These are phyloP conservation scores for Flaveria robusta DNA, from an alignment of 129 eudicot genomes.

Conservation along the genomic window DNA sequence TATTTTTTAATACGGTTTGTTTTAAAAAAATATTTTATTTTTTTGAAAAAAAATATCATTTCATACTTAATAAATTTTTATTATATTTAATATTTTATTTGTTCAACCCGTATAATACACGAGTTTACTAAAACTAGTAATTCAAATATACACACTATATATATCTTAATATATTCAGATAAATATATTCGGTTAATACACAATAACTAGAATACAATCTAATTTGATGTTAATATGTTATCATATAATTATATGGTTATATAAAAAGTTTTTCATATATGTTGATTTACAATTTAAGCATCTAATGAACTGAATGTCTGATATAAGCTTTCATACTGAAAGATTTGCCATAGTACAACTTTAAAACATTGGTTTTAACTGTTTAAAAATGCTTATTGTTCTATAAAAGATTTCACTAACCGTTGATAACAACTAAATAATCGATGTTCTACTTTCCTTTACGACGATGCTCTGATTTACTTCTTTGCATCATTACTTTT, in stretches of 20 bases:
- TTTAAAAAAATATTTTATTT: no score
- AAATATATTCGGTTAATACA: background rate
- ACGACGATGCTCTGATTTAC: constrained; percentile 34
- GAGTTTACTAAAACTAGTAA: no score
- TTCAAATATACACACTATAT: no score
- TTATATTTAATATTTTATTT: no score
- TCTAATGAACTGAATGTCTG: constrained; percentile 10
- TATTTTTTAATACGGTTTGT: no score
- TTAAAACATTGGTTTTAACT: background rate
- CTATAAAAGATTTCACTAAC: constrained; percentile 5
- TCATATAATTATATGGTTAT: background rate
- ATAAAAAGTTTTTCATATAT: background rate
- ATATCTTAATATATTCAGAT: no score
- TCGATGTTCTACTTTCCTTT: constrained; percentile 34
- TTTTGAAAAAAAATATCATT: no score
- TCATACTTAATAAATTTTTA: no score
- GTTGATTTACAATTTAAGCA: background rate
- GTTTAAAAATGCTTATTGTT: background rate
- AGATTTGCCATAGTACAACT: constrained; percentile 11
- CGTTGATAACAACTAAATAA: constrained; percentile 13
- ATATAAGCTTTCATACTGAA: constrained; percentile 13
- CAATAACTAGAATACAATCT: background rate
- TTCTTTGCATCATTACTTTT: constrained; percentile 37
- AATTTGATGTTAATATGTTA: background rate
- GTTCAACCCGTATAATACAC: no score